Base-by-base conservation (phyloP, 1,284 basidiomycete genomes). In the Leccinum olivaceoglutinosum region DNA sequence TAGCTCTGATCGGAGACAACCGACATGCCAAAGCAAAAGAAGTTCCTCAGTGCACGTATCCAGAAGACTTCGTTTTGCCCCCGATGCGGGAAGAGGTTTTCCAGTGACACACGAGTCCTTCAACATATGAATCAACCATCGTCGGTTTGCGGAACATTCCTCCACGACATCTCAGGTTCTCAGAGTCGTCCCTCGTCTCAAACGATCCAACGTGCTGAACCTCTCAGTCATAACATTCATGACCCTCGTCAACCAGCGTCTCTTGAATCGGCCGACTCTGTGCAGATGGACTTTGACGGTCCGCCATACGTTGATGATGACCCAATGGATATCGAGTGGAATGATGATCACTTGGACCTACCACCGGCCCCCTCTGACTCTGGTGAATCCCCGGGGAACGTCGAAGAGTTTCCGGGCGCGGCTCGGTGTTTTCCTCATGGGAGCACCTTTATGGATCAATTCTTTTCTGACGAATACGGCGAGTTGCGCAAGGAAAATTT, bases 121-220 rank as follows among this genome's bases (percentile, higher is more conserved):
- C 44, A 63, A 18, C 60, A 63, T 12, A 61, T 63, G 62, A 63
- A 63, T 21, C 59, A 63, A 32, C 54, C 62, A 10, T 56, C 14
- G 8, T 56, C 34, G 2, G 44, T 11, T 46, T 61, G 62, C 9
- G 9, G 41, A 1, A 38, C 59, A 18, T 16, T 56, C 25, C 21
- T 56, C 34, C 25, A 57, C 6, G 36, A 63, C 16, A 38, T 59
- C 16, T 59, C 58, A 29, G 14, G 21, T 9, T 6, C 38, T 44
- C 25, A 21, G 3, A 5, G n/a, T 39, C 18, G 18, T 21, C 18
- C 18, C 18, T 51, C 46, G 11, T 51, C 34, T 25, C 56, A 57
- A 6, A 25, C 12, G 5, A 10, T 39, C 14, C 56, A 21, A 58
- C 21, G 5, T 41, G 12, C 38, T 2, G 39, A 44, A 59, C 25